Evolutionary conservation across 768 basidiomycete genomes (phyloP).

Genomic region (Psilocybe subaeruginosa): DNA sequence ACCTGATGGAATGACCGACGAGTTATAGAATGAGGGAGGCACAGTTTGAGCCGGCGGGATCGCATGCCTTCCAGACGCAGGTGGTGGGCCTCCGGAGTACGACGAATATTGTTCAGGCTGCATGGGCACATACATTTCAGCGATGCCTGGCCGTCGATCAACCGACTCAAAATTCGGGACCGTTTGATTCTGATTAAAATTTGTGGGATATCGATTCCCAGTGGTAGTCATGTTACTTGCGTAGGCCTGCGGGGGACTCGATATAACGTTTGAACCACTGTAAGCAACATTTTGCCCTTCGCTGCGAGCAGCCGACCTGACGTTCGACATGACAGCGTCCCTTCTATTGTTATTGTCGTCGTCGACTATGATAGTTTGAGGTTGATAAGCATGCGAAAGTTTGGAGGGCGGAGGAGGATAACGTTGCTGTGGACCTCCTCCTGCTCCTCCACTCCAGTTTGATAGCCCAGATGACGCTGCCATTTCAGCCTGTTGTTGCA

Average conservation of each 20-base stretch:
- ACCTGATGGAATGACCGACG: conserved; percentile 57
- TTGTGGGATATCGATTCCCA: conserved; percentile 63
- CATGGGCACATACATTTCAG: conserved; percentile 76
- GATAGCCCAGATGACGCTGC: conserved; percentile 64
- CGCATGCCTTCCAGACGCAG: conserved; percentile 46
- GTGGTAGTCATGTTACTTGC: conserved; percentile 50
- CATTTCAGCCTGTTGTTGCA: conserved; percentile 93
- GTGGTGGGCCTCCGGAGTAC: conserved; percentile 43
- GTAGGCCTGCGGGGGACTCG: conserved; percentile 80
- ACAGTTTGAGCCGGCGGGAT: conserved; percentile 54
- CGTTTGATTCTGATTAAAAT: conserved; percentile 50
- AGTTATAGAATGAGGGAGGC: conserved; percentile 71
- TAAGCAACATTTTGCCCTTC: conserved; percentile 50
- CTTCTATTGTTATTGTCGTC: conserved; percentile 51
- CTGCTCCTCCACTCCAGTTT: conserved; percentile 45
- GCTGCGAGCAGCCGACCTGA: conserved; percentile 62
- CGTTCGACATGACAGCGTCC: conserved; percentile 83
- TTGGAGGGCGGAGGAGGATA: conserved; percentile 70
- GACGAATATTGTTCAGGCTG: conserved; percentile 79
- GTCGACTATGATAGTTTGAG: conserved; percentile 67
- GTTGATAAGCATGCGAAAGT: conserved; percentile 67
- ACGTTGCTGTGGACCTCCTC: conserved; percentile 33
- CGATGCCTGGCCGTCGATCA: conserved; percentile 66
- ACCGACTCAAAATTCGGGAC: conserved; percentile 58
- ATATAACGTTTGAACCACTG: conserved; percentile 52